Evolutionary conservation across 2,329 filamentous ascomycete genomes (phyloP).

Genomic region (Trichoderma lentiforme): DNA sequence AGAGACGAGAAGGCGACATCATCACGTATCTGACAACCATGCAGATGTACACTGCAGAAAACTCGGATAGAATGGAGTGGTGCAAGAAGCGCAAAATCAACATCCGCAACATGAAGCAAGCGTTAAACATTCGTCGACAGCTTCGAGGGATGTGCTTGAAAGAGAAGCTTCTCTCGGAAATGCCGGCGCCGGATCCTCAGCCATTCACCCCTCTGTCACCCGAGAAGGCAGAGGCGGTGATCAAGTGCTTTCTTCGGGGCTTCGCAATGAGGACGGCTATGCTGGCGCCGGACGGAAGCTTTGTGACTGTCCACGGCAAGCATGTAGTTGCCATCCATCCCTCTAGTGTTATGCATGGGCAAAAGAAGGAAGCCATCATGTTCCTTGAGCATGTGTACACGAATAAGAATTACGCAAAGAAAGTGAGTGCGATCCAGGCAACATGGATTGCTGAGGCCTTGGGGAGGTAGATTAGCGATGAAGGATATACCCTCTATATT

Average conservation of each 20-base stretch:
- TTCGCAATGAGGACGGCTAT: constrained; percentile 61
- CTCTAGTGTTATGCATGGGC: constrained; percentile 58
- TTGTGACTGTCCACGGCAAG: constrained; percentile 57
- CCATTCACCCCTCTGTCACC: constrained; percentile 54
- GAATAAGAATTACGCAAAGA: constrained; percentile 64
- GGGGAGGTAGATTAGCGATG: constrained; percentile 28
- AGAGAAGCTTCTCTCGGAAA: constrained; percentile 47
- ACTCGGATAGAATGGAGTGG: constrained; percentile 53
- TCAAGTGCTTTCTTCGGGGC: constrained; percentile 61
- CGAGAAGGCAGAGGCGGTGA: constrained; percentile 50
- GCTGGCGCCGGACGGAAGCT: constrained; percentile 58
- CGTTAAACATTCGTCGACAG: constrained; percentile 59
- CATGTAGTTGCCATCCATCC: constrained; percentile 62
- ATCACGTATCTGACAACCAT: constrained; percentile 62
- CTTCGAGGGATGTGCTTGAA: constrained; percentile 54
- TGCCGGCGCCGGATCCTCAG: constrained; percentile 50
- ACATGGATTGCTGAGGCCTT: constrained; percentile 56
- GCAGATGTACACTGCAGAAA: constrained; percentile 58
- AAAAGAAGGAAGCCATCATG: constrained; percentile 65
- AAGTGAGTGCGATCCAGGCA: constrained; percentile 59
- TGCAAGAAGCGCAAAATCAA: constrained; percentile 57
- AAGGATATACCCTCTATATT: background rate
- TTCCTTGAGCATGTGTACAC: constrained; percentile 66
- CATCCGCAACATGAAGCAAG: constrained; percentile 59
- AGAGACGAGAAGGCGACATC: constrained; percentile 62